Evolutionary conservation across 169 alveolate species (phyloP).

Genomic region (Cryptosporidium canis): DNA sequence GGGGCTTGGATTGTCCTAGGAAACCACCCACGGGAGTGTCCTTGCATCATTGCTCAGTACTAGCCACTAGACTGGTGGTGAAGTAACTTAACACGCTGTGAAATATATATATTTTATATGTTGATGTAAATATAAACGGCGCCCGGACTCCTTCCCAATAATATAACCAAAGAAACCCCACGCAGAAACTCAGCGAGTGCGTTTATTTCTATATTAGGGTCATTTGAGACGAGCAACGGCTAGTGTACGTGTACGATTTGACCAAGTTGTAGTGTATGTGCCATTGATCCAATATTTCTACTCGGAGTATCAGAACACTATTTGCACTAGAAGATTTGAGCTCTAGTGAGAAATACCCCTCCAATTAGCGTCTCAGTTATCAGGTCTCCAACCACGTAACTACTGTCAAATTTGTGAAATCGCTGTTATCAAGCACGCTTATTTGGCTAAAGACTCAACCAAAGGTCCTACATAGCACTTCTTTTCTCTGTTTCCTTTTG

Average conservation of each 20-base stretch:
- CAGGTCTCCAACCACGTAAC: slow-evolving; percentile 1
- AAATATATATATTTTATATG: not conserved
- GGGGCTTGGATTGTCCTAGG: slow-evolving; percentile 6
- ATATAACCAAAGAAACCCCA: too few species aligned
- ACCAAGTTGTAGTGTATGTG: slow-evolving; percentile 29
- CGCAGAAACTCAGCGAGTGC: not conserved
- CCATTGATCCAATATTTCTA: not conserved
- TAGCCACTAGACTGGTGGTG: not conserved
- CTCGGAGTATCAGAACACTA: not conserved
- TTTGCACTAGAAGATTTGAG: not conserved
- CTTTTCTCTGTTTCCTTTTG: slow-evolving; percentile 9
- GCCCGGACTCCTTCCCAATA: not conserved
- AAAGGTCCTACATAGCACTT: not conserved
- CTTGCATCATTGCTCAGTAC: not conserved
- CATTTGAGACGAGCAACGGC: slow-evolving; percentile 21
- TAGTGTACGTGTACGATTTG: not conserved
- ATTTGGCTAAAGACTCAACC: slow-evolving; percentile 27
- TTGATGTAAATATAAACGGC: not conserved
- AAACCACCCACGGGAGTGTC: not conserved
- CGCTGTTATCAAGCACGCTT: slow-evolving; percentile 14
- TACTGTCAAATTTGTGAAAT: slow-evolving; percentile 19
- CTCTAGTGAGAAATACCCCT: not conserved
- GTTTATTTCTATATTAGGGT: not conserved
- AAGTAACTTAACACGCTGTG: not conserved
- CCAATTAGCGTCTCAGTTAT: not conserved